These are phyloP conservation scores for Colletotrichum magnum DNA, from an alignment of 2,329 filamentous ascomycete genomes.

Conservation along the genomic window DNA sequence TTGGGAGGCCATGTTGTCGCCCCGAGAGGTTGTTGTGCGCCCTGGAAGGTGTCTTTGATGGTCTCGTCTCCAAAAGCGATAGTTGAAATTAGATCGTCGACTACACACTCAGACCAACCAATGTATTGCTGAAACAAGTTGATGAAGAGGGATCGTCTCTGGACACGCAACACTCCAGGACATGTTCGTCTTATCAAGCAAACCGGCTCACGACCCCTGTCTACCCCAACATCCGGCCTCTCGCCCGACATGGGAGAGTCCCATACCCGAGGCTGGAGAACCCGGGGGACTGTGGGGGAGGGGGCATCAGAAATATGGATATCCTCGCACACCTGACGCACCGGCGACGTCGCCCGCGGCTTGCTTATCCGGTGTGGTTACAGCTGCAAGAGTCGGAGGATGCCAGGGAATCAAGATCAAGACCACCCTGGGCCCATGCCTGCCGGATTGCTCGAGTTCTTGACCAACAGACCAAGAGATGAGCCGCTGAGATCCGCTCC, in stretches of 20 bases:
- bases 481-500: not conserved
- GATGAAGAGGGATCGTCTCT: not conserved
- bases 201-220: not conserved
- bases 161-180: not conserved
- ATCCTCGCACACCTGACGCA: conserved; percentile 11
- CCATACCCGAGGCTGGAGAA: conserved; percentile 10
- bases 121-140: not conserved
- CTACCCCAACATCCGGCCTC: conserved; percentile 7
- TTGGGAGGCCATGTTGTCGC: conserved; percentile 8
- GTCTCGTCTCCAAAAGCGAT: not conserved
- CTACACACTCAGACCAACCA: not conserved
- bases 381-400: not conserved
- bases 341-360: not conserved
- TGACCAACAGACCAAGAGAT: conserved; percentile 25
- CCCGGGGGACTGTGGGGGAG: not conserved
- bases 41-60: not conserved
- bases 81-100: not conserved
- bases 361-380: conserved; percentile 1
- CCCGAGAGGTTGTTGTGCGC: too few species aligned
- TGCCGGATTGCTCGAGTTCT: not conserved
- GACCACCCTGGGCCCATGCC: not conserved
- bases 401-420: conserved; percentile 10
- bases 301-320: not conserved
- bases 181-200: conserved; percentile 27
- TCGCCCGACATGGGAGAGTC: not conserved